These are phyloP conservation scores for Onygenales sp. DNA, from an alignment of 2,329 filamentous ascomycete species.

Conservation along the genomic window DNA sequence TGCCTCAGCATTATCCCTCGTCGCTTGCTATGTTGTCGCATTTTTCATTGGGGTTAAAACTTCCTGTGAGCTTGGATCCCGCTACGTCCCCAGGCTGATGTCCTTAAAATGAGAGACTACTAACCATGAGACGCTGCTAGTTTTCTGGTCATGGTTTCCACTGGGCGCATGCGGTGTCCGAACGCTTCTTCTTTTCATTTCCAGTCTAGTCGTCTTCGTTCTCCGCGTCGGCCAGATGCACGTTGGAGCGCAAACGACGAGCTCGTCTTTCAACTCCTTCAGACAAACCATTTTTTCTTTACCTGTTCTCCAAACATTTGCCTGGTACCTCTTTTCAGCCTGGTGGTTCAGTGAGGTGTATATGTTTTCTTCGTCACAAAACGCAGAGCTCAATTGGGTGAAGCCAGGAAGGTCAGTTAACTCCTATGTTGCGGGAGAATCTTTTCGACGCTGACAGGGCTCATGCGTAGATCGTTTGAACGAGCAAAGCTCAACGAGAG, in stretches of 20 bases:
- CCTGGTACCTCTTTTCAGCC: slow-evolving; percentile 70
- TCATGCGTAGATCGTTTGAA: slow-evolving; percentile 43
- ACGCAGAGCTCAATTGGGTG: slow-evolving; percentile 61
- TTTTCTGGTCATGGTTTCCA: slow-evolving; percentile 80
- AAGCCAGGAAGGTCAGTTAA: slow-evolving; percentile 53
- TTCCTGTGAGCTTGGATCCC: slow-evolving; percentile 47
- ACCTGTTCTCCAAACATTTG: slow-evolving; percentile 58
- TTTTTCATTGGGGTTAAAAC: slow-evolving; percentile 60
- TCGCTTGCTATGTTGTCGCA: slow-evolving; percentile 64
- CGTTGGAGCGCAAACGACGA: slow-evolving; percentile 60
- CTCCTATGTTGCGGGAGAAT: not conserved
- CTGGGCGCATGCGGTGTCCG: slow-evolving; percentile 66
- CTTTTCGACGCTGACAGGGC: not conserved
- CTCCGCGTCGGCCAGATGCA: slow-evolving; percentile 80
- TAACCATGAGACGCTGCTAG: slow-evolving; percentile 33
- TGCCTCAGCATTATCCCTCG: slow-evolving; percentile 60
- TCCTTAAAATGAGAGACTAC: slow-evolving; percentile 5
- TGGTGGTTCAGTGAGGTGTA: slow-evolving; percentile 74
- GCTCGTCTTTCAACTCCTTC: slow-evolving; percentile 58
- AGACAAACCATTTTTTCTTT: slow-evolving; percentile 47
- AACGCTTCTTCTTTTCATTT: slow-evolving; percentile 64
- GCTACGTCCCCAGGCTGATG: not conserved
- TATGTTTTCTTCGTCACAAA: slow-evolving; percentile 56
- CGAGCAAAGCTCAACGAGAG: slow-evolving; percentile 75
- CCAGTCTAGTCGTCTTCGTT: slow-evolving; percentile 67